Percentiles rank a stretch among this genome's conserved stretches.
phyloP scores from a whole-genome alignment of 148 eudicot species.

The Chenopodium berlandieri region DNA sequence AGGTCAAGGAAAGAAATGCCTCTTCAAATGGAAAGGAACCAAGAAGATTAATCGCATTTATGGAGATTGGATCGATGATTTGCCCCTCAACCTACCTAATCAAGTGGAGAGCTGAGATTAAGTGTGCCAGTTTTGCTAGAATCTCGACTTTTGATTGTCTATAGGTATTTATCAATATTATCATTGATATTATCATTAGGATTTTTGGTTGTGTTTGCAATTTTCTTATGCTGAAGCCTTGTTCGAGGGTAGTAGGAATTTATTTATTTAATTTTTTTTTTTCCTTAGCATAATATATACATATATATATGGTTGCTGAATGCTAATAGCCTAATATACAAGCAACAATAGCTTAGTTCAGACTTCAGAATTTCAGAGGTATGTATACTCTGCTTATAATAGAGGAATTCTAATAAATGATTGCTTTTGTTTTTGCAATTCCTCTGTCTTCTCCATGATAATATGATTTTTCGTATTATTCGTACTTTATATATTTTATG shows the following conservation, averaged over 20 bases:
- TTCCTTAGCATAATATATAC: neutral
- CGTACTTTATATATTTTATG: no score
- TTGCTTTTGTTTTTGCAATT: no score
- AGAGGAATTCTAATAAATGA: neutral
- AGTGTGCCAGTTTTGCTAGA: neutral
- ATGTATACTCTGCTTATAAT: neutral
- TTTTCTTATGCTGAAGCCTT: neutral
- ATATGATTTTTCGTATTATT: no score
- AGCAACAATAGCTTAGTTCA: neutral
- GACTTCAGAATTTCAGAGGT: neutral
- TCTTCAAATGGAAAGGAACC: constrained; percentile 51
- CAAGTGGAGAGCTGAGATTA: constrained; percentile 27
- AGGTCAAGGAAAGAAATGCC: constrained; percentile 39
- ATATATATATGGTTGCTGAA: neutral
- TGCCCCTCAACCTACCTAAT: constrained; percentile 42
- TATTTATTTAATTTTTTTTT: neutral
- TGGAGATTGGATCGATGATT: constrained; percentile 80
- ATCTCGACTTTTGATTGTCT: neutral
- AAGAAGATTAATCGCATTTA: constrained; percentile 73
- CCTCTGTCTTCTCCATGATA: no score
- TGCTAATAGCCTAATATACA: neutral
- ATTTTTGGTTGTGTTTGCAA: neutral
- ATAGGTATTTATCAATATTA: neutral
- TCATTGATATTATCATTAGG: neutral
- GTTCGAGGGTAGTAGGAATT: neutral